Conservation (phyloP, 2,329 filamentous ascomycete genomes). For the Microascus cirrosus region DNA sequence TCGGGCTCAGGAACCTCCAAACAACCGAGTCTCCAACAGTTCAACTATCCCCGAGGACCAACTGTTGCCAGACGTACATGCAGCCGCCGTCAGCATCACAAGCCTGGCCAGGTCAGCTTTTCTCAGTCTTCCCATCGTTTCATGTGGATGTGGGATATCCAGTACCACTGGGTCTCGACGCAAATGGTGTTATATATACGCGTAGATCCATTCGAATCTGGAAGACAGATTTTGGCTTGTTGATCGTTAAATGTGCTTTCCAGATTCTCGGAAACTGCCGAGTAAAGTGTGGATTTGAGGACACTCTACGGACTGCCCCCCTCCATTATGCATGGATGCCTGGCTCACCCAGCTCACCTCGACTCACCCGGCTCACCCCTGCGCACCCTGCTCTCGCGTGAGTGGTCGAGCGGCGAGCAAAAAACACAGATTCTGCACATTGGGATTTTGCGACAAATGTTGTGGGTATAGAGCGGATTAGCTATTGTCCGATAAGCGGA, state of each 20-base stretch:
- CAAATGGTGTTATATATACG: not conserved
- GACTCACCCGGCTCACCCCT: not conserved
- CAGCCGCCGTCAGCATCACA: not conserved
- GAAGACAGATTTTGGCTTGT: not conserved
- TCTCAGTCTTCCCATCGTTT: not conserved
- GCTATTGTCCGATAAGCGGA: no score
- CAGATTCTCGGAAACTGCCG: not conserved
- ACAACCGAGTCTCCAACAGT: not conserved
- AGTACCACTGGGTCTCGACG: not conserved
- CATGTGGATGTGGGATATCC: not conserved
- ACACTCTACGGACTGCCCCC: not conserved
- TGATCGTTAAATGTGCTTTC: not conserved
- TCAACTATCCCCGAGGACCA: not conserved
- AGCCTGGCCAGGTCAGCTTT: not conserved
- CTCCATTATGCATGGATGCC: not conserved
- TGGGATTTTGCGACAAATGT: no score
- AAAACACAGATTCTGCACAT: not conserved
- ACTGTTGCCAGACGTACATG: not conserved
- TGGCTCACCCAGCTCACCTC: not conserved
- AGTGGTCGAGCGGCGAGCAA: not conserved
- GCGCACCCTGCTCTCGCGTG: not conserved
- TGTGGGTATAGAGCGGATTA: no score
- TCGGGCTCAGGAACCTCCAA: no score
- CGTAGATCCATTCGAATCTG: not conserved
- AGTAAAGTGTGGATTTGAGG: not conserved